phyloP scores from a whole-genome alignment of 805 yeast genomes.

The Barnettozyma siamensis region DNA sequence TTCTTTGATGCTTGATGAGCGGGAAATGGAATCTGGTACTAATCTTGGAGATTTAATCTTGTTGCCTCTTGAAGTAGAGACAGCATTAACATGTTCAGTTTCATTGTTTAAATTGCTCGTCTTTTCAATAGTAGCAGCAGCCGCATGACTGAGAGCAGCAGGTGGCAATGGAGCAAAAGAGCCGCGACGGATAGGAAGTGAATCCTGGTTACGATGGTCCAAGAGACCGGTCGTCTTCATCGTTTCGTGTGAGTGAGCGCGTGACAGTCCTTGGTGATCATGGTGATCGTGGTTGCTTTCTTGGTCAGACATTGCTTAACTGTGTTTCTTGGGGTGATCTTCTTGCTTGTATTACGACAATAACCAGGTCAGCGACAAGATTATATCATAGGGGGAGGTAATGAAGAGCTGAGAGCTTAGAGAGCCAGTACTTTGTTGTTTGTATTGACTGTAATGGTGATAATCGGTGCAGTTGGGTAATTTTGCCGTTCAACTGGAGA shows the following conservation, averaged over 20 bases:
- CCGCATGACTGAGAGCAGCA: conserved; percentile 13
- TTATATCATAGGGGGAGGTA: no score
- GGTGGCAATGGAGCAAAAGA: conserved; percentile 21
- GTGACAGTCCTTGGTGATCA: conserved; percentile 7
- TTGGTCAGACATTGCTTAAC: conserved; percentile 25
- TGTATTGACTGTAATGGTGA: no score
- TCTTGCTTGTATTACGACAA: no score
- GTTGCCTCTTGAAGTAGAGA: not conserved
- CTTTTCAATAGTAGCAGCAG: no score
- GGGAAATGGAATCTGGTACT: not conserved
- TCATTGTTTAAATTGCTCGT: no score
- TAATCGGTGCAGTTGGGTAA: no score
- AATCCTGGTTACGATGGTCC: conserved; percentile 45
- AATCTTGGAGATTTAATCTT: not conserved
- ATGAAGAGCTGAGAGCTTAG: no score
- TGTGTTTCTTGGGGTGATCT: not conserved
- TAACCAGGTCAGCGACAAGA: no score
- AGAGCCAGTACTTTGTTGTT: no score
- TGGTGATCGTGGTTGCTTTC: conserved; percentile 18
- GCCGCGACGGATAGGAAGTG: conserved; percentile 31
- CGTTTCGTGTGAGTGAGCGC: conserved; percentile 28
- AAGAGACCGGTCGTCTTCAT: conserved; percentile 37
- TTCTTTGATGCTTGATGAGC: conserved; percentile 1
- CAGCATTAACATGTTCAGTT: no score
- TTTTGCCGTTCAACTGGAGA: conserved; percentile 2